phyloP scores from a whole-genome alignment of 352 stramenopile genomes.

The Pythium coloratum region DNA sequence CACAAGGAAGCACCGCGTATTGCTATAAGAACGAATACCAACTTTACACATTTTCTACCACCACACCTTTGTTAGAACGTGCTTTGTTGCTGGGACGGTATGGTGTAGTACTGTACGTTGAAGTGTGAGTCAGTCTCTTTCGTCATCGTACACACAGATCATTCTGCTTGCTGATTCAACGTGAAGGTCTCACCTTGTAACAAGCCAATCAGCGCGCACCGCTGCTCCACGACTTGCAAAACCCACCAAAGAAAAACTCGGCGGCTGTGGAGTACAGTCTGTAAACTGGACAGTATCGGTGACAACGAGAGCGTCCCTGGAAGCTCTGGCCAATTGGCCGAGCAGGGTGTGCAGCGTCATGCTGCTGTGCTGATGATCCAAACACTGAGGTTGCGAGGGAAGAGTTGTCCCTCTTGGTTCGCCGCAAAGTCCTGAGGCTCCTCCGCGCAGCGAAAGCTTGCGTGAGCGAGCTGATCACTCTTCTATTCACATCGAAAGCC shows the following conservation, averaged over 20 bases:
- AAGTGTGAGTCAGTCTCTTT: neutral
- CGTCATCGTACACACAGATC: slow-evolving; percentile 3
- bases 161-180: neutral
- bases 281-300: no score
- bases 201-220: neutral
- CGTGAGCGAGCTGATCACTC: neutral
- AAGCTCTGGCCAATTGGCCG: neutral
- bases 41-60: no score
- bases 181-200: neutral
- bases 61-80: no score
- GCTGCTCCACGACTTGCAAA: neutral
- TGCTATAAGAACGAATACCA: no score
- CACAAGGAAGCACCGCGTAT: no score
- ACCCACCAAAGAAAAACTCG: no score
- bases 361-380: neutral
- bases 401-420: no score
- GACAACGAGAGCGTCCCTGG: no score
- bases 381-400: neutral
- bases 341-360: neutral
- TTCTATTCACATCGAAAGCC: neutral
- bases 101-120: neutral
- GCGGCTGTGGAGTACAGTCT: no score
- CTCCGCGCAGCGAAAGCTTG: neutral
- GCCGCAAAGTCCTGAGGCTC: neutral
- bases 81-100: no score